phyloP scores from a whole-genome alignment of 164 flowering plant species.

The Macadamia integrifolia region DNA sequence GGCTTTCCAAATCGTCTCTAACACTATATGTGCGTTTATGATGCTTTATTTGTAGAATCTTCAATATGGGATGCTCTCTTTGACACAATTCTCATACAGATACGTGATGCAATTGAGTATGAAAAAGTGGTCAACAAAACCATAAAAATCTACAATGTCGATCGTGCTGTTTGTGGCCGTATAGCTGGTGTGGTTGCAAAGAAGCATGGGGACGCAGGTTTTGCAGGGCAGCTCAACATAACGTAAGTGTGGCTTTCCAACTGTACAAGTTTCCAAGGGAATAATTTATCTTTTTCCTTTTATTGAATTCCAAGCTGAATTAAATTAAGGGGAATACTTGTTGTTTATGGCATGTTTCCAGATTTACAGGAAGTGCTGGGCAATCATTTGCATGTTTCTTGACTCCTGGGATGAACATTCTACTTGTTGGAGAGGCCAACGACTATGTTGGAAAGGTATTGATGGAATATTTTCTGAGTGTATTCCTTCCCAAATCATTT shows the following conservation, averaged over 20 bases:
- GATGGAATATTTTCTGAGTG: neutral
- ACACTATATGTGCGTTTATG: neutral
- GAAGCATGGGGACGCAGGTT: slow-evolving; percentile 97
- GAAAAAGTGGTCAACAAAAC: slow-evolving; percentile 73
- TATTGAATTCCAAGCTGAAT: neutral
- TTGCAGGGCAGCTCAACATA: slow-evolving; percentile 93
- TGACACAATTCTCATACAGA: slow-evolving; percentile 31
- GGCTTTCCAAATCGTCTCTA: too few species aligned
- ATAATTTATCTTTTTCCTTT: neutral
- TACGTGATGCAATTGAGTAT: slow-evolving; percentile 78
- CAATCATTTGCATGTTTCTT: slow-evolving; percentile 95
- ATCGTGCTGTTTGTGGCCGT: slow-evolving; percentile 97
- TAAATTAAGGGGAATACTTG: neutral
- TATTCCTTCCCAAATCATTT: neutral
- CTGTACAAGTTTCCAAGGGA: neutral
- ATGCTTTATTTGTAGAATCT: neutral
- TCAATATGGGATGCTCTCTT: neutral
- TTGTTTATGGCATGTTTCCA: slow-evolving; percentile 24
- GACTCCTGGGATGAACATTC: slow-evolving; percentile 94
- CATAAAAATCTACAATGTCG: slow-evolving; percentile 73
- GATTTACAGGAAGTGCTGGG: slow-evolving; percentile 94
- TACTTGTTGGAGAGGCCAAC: slow-evolving; percentile 93
- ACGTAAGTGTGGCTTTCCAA: slow-evolving; percentile 44
- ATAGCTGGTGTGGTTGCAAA: slow-evolving; percentile 87
- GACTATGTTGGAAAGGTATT: slow-evolving; percentile 97